Evolutionary conservation across 1,284 basidiomycete species (phyloP), one percentile per base, ranked within the genome.

Genomic region (Naganishia cerealis): DNA sequence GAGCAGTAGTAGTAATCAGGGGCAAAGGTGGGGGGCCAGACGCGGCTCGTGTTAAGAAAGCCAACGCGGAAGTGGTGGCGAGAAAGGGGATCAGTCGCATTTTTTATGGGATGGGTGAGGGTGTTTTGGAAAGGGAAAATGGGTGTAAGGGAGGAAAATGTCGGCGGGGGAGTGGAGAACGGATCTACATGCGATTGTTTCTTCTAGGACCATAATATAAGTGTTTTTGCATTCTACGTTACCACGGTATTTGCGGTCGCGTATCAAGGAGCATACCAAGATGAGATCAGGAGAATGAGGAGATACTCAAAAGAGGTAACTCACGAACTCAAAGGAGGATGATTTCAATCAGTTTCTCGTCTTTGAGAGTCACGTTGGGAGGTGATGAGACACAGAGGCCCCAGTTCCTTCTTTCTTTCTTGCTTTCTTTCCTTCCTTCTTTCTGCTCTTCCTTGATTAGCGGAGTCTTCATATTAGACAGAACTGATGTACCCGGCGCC

Each of bases 1-100:
- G 61, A 21, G 50, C 48, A 2, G 50, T 36, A 7, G 61, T 38
- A 1, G 38, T 24, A 18, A 15, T 52, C 10, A n/a, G 8, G 12
- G 39, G 26, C n/a, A 33, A 29, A 7, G 36, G 50, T 9, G 46
- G 46, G 12, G 46, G n/a, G 1, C 21, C 9, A 21, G 21, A 50
- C 7, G 13, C 46, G 3, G 50, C 61, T 29, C 29, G 61, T 6
- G 16, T 24, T 7, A 40, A 42, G 12, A 39, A n/a, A 29, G 21
- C 50, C 13, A 54, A 63, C 9, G 8, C 52, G 18, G 61, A 38
- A 16, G 53, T n/a, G 24, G 42, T 53, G 50, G 61, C 13, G 24
- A 63, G 33, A 5, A 26, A 9, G 9, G 15, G 10, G 39, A 54
- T 2, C n/a, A 63, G 36, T 63, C 61, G 61, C 61, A 63, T 63